These are phyloP conservation scores for Fomitopsis pinicola DNA, from an alignment of 1,284 basidiomycete species.

Conservation along the genomic window DNA sequence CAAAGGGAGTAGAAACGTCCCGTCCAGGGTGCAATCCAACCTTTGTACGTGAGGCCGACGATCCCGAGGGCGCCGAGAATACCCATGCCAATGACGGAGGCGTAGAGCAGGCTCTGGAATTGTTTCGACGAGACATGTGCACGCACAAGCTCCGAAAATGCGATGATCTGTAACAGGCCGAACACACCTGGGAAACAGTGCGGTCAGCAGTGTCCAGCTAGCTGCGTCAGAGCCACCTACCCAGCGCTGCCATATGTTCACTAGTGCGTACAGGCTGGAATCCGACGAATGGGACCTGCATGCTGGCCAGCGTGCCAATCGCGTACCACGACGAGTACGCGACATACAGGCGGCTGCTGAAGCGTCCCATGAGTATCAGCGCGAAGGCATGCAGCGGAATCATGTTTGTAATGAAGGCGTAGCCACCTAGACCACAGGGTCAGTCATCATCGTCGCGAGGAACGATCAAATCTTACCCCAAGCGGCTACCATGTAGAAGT, in stretches of 20 bases:
- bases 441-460: constrained; percentile 1
- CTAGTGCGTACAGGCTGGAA: constrained; percentile 98
- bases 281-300: constrained; percentile 99
- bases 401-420: constrained; percentile 99
- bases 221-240: constrained; percentile 33
- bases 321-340: constrained; percentile 98
- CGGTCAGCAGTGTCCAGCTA: neutral
- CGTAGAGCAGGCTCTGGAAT: constrained; percentile 81
- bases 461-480: constrained; percentile 68
- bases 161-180: constrained; percentile 94
- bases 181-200: constrained; percentile 68
- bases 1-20: constrained; percentile 99
- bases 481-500: constrained; percentile 99
- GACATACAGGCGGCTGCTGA: constrained; percentile 88
- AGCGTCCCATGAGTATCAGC: constrained; percentile 96
- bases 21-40: constrained; percentile 98
- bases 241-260: constrained; percentile 98
- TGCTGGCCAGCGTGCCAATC: constrained; percentile 93
- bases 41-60: constrained; percentile 83
- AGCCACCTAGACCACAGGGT: constrained; percentile 61
- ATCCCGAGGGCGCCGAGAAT: constrained; percentile 73
- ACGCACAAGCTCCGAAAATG: constrained; percentile 88
- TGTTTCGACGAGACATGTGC: constrained; percentile 91
- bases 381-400: constrained; percentile 94
- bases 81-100: constrained; percentile 67